Percentiles rank a stretch among this genome's conserved stretches.
Evolutionary conservation across 1,284 basidiomycete species (phyloP).

Genomic region (Xerocomus nothofagi): DNA sequence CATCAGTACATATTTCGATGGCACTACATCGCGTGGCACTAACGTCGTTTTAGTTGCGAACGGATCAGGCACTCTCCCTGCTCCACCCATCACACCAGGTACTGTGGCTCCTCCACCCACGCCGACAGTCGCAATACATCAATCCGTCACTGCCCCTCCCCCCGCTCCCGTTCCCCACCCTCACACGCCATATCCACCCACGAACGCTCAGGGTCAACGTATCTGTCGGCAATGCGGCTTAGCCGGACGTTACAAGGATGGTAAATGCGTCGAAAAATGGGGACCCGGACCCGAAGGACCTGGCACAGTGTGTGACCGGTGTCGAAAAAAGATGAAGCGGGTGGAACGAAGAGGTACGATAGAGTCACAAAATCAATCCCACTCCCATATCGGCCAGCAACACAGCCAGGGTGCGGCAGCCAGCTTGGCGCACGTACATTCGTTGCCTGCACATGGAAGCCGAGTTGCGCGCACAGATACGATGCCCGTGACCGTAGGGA

Average conservation of each 20-base stretch:
- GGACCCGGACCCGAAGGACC: slow-evolving; percentile 80
- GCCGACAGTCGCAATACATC: slow-evolving; percentile 14
- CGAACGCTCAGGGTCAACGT: slow-evolving; percentile 64
- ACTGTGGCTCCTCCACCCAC: slow-evolving; percentile 17
- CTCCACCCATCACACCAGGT: slow-evolving; percentile 19
- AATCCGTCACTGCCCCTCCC: slow-evolving; percentile 5
- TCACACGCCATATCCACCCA: slow-evolving; percentile 36
- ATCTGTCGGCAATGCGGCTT: slow-evolving; percentile 74
- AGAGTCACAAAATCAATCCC: slow-evolving; percentile 27
- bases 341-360: slow-evolving; percentile 73
- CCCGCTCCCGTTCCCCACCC: slow-evolving; percentile 6
- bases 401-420: slow-evolving; percentile 5
- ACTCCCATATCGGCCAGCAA: slow-evolving; percentile 18
- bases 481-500: slow-evolving; percentile 24
- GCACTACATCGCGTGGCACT: slow-evolving; percentile 12
- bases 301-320: slow-evolving; percentile 81
- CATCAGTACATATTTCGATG: slow-evolving; percentile 21
- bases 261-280: slow-evolving; percentile 86
- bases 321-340: slow-evolving; percentile 84
- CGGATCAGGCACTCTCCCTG: slow-evolving; percentile 23
- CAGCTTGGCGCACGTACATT: slow-evolving; percentile 20
- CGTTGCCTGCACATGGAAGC: slow-evolving; percentile 23
- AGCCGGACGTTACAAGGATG: slow-evolving; percentile 73
- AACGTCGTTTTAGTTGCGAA: slow-evolving; percentile 23
- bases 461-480: slow-evolving; percentile 30